phyloP scores from a whole-genome alignment of 2,329 filamentous ascomycete genomes.

The Thermoascus crustaceus region DNA sequence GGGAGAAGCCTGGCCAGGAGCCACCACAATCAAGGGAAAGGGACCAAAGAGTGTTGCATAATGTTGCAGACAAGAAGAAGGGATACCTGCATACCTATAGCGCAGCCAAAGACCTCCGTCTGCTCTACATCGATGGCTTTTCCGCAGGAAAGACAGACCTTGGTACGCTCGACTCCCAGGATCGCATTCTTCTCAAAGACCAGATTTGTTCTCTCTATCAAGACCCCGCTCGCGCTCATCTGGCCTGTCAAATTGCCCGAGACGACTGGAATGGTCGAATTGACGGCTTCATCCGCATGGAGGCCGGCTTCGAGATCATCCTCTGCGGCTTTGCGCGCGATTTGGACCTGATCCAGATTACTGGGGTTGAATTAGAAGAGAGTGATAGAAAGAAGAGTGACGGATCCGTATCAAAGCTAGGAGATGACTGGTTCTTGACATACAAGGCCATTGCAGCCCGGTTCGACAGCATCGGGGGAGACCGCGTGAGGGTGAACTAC shows the following conservation, averaged over 20 bases:
- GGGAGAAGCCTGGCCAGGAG: background rate
- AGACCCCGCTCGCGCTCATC: conserved; percentile 45
- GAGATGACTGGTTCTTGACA: conserved; percentile 3
- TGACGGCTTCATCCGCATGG: conserved; percentile 57
- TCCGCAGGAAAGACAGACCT: conserved; percentile 54
- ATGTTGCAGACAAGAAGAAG: conserved; percentile 11
- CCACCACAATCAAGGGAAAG: background rate
- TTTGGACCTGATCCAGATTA: conserved; percentile 26
- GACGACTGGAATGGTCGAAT: conserved; percentile 43
- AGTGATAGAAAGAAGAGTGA: background rate
- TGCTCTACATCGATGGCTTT: conserved; percentile 64
- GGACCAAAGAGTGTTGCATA: background rate
- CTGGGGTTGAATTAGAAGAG: background rate
- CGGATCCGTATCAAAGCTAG: background rate
- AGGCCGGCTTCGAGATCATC: conserved; percentile 62
- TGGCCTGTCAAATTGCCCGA: conserved; percentile 47
- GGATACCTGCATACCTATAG: conserved; percentile 61
- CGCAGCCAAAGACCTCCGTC: conserved; percentile 46
- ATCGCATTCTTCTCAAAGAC: conserved; percentile 47
- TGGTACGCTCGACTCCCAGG: conserved; percentile 60
- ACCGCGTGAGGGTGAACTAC: conserved; percentile 34
- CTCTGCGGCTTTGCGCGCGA: conserved; percentile 51
- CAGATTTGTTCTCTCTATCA: conserved; percentile 1
- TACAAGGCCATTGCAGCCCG: conserved; percentile 11
- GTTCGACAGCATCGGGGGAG: conserved; percentile 17